Base-by-base conservation (phyloP, 495 filamentous ascomycete genomes). In the Tuber brumale region DNA sequence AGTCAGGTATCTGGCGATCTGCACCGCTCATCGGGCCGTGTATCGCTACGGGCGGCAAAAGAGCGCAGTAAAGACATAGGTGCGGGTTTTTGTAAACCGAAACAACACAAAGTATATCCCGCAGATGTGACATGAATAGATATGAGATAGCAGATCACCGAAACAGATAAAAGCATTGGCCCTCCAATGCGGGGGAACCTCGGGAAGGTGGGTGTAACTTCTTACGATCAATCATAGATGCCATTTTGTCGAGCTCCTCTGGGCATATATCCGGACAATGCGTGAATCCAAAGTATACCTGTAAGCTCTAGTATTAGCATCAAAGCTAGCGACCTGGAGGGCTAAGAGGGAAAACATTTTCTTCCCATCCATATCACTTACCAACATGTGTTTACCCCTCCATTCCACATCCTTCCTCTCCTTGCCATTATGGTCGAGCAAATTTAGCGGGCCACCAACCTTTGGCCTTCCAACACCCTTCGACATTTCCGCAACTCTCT, bases 201-300 rank as follows among this genome's bases (percentile, higher is more conserved):
- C 27, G 27, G 27, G 5, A 1, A 5, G 14, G 21, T 2, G 72
- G 85, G 76, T 69, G 84, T 88, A 79, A 89, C 87, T 70, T 95
- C 93, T 66, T 75, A 83, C 92, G 86, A 83, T 97, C 93, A 82
- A 96, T 93, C 87, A 97, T 97, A 78, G 86, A 86, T 70, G 94
- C 93, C 94, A 99, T 97, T 86, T 99, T 99, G 84, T 99, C 95
- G 73, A 99, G 91, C 86, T 99, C 95, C 80, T 99, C 95, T 43
- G 95, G 95, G 87, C 95, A 99, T 84, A 99, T 99, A 85, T 99
- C 95, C 19, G 95, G 95, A 84, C 95, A 99, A 85, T 97, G 94
- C 21, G 93, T 93, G 90, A 99, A 99, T 80, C 95, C 95, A 83
- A 98, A 99, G 85, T 99, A 99, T 69, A 97, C 90, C 92, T 92